A percentile compares a stretch with the other conserved stretches of the same genome.
These are phyloP conservation scores for Hirsutella rhossiliensis DNA, from an alignment of 2,329 filamentous ascomycete genomes.

Conservation along the genomic window DNA sequence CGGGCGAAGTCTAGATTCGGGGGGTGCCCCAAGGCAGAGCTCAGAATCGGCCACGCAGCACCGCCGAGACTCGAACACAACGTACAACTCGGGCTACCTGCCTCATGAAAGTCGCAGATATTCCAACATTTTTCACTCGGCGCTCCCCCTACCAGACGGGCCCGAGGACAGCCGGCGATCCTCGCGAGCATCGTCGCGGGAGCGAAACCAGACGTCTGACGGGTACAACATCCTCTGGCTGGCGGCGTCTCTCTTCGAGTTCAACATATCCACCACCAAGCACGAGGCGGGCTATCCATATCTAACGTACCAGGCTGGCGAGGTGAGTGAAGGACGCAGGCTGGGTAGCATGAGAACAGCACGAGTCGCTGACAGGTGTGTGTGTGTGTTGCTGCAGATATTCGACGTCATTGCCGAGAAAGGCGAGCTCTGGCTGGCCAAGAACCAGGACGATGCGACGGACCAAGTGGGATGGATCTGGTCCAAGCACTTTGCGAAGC, in stretches of 20 bases:
- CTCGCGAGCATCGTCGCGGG: conserved; percentile 48
- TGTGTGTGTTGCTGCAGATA: conserved; percentile 35
- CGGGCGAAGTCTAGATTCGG: conserved; percentile 46
- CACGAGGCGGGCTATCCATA: conserved; percentile 93
- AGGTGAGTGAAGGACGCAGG: conserved; percentile 38
- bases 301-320: conserved; percentile 86
- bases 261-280: conserved; percentile 87
- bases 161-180: conserved; percentile 40
- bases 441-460: conserved; percentile 82
- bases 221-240: conserved; percentile 74
- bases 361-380: not conserved
- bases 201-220: conserved; percentile 37
- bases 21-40: conserved; percentile 36
- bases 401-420: conserved; percentile 93
- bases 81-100: conserved; percentile 36
- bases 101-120: conserved; percentile 41
- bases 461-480: conserved; percentile 91
- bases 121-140: conserved; percentile 76
- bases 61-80: conserved; percentile 43
- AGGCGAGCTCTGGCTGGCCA: conserved; percentile 92
- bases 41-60: conserved; percentile 34
- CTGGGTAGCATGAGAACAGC: too few relatives aligned
- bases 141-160: conserved; percentile 66
- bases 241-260: conserved; percentile 89
- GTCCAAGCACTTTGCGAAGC: conserved; percentile 88